Evolutionary conservation across 2,329 filamentous ascomycete genomes (phyloP), one percentile per base, ranked within the genome.

Genomic region (Bisporella sp.): DNA sequence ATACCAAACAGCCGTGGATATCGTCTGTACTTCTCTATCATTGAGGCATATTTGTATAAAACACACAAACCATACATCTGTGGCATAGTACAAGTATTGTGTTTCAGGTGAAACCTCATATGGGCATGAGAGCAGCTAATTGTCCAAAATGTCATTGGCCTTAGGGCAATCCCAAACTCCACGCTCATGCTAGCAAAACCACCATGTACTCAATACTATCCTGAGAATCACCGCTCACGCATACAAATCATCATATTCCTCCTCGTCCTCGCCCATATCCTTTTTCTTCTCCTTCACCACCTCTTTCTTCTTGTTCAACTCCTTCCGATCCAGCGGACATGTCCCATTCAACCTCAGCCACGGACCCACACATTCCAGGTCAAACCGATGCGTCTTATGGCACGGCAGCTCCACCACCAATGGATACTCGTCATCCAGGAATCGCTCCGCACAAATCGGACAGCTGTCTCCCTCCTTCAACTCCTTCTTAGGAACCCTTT

Each of bases 341-440:
- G 73, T 82, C 37, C 81, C 81, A 66, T 84, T 82, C 59, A 78
- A 74, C 64, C 75, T 69, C 63, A 85, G 64, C 82, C 82, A 85
- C 5, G 82, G 81, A 4, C 74, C 77, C 2, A 85, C 79, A 59
- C 82, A 85, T 68, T 85, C 82, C n/a, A 85, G 66, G 59, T 85
- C 82, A 62, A 82, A 85, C 46, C 68, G 68, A 64, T 85, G 82
- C 40, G 65, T 69, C 32, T 70, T 71, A 59, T 80, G 71, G 62
- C 82, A 85, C 40, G 81, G 81, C 60, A 85, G 70, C 69, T 81
- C 74, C 31, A 85, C 82, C 9, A 85, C 80, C 2, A 85, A 70
- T 49, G 75, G 78, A 62, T 79, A 83, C 58, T 71, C 68, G 60
- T 85, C 82, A 59, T 84, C 79, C 44, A 82, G 69, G 60, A 79